Evolutionary conservation across 768 basidiomycete species (phyloP).

Genomic region (Clathrus columnatus): DNA sequence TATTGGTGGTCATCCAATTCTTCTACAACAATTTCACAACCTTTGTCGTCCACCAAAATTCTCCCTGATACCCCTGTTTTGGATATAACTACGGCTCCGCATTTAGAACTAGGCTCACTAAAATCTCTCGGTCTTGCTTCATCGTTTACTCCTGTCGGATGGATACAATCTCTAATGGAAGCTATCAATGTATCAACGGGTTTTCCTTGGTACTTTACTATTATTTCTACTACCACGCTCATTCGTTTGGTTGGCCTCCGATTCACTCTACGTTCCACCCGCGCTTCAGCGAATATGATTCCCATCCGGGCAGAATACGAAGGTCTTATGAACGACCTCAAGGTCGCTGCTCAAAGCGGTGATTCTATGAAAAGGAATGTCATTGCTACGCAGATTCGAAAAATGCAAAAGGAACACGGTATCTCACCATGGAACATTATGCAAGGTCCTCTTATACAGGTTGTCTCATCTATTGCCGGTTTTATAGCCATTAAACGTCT

Average conservation of each 20-base stretch:
- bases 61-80: too few species aligned
- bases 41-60: too few species aligned
- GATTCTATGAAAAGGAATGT: constrained; percentile 37
- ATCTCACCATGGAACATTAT: constrained; percentile 50
- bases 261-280: constrained; percentile 45
- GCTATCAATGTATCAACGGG: constrained; percentile 58
- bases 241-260: constrained; percentile 58
- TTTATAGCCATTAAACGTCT: constrained; percentile 77
- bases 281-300: constrained; percentile 50
- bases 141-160: constrained; percentile 55
- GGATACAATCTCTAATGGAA: constrained; percentile 57
- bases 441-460: constrained; percentile 54
- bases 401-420: constrained; percentile 55
- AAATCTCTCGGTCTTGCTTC: constrained; percentile 51
- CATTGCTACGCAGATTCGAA: constrained; percentile 35
- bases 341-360: constrained; percentile 26
- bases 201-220: constrained; percentile 80
- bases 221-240: constrained; percentile 53
- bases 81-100: constrained; percentile 21
- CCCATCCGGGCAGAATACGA: constrained; percentile 53
- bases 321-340: constrained; percentile 42
- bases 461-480: constrained; percentile 68
- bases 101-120: constrained; percentile 65
- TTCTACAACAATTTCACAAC: too few species aligned
- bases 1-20: too few species aligned